These are phyloP conservation scores for Flaveria ramosissima DNA, from an alignment of 129 eudicot species.

Conservation along the genomic window DNA sequence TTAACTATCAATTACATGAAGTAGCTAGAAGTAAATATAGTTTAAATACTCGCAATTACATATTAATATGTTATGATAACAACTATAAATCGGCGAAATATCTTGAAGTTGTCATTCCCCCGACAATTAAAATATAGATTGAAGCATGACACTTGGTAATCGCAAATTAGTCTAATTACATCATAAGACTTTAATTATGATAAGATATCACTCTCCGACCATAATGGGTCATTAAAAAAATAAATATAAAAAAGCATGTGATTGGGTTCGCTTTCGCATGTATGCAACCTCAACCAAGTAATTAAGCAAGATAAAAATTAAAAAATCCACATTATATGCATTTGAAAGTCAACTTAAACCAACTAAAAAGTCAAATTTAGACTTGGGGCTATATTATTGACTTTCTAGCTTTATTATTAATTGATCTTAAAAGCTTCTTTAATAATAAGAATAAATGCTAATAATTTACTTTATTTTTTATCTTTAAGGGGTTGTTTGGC, in stretches of 20 bases:
- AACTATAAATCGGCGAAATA: too few relatives aligned
- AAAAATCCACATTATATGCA: conserved; percentile 27
- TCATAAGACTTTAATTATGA: neutral
- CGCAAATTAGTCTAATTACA: too few relatives aligned
- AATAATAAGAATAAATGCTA: neutral
- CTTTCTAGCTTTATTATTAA: conserved; percentile 20
- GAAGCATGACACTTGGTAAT: too few relatives aligned
- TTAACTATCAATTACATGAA: too few relatives aligned
- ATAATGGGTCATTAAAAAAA: neutral
- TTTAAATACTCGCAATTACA: too few relatives aligned
- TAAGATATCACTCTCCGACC: neutral
- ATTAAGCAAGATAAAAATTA: neutral
- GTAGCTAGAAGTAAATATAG: too few relatives aligned
- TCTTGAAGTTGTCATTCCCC: too few relatives aligned
- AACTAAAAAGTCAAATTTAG: conserved; percentile 15
- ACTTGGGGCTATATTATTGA: neutral
- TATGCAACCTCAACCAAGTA: neutral
- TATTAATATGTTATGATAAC: too few relatives aligned
- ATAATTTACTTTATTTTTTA: neutral
- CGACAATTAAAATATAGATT: too few relatives aligned
- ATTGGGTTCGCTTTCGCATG: neutral
- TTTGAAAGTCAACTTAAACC: conserved; percentile 34
- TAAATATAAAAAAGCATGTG: neutral
- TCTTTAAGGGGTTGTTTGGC: too few relatives aligned
- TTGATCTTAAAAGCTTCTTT: conserved; percentile 14